phyloP scores from a whole-genome alignment of 148 eudicot species.

The Chenopodium album region DNA sequence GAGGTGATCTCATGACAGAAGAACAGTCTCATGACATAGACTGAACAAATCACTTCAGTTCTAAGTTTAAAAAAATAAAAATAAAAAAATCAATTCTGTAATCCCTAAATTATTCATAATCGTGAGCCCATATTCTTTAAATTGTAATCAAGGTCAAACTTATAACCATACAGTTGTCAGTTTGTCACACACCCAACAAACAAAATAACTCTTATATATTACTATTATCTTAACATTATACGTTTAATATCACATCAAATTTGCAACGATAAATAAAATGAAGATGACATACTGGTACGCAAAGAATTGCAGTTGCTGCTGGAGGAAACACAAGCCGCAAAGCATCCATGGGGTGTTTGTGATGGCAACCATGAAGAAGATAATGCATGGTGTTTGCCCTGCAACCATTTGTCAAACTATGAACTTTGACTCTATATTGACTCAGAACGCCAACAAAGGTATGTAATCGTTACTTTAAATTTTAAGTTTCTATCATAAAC shows the following conservation, averaged over 20 bases:
- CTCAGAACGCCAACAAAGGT: background rate
- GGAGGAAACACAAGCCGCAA: slow-evolving; percentile 91
- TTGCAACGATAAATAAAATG: background rate
- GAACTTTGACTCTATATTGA: background rate
- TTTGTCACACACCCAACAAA: background rate
- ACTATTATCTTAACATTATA: background rate
- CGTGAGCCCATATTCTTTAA: background rate
- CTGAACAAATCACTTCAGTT: background rate
- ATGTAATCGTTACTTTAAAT: background rate
- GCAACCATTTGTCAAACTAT: slow-evolving; percentile 1
- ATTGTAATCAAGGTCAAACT: background rate
- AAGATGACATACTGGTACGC: slow-evolving; percentile 46
- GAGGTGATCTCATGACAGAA: background rate
- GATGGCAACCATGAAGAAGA: slow-evolving; percentile 87
- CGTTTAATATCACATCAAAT: background rate
- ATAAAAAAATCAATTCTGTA: too few relatives aligned
- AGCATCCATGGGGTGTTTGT: slow-evolving; percentile 89
- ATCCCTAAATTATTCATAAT: background rate
- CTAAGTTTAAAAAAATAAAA: background rate
- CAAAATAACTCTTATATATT: background rate
- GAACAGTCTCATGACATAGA: background rate
- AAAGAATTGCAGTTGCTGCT: slow-evolving; percentile 63
- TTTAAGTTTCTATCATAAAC: background rate
- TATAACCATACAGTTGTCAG: background rate
- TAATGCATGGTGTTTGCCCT: slow-evolving; percentile 66